Evolutionary conservation across 176 grass and related monocot species (phyloP).

Genomic region (Oryza rufipogon): DNA sequence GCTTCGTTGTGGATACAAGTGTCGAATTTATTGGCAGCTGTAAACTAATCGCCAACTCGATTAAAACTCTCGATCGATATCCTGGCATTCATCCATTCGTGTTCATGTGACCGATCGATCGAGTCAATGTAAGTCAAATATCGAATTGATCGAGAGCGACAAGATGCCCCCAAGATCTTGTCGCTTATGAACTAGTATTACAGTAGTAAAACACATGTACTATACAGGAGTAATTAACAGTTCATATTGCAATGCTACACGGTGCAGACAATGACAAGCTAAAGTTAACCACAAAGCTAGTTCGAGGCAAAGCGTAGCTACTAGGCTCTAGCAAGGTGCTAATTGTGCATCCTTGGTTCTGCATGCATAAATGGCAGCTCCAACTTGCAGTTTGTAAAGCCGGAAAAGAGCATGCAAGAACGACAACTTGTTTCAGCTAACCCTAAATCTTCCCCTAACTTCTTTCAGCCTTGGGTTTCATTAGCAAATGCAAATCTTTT

Average conservation of each 20-base stretch:
- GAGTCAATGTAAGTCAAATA: constrained; percentile 1
- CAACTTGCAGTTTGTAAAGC: constrained; percentile 8
- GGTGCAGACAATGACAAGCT: not conserved
- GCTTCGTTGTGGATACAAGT: not conserved
- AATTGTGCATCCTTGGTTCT: not conserved
- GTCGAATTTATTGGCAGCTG: constrained; percentile 20
- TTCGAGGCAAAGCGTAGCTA: not conserved
- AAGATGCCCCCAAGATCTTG: constrained; percentile 15
- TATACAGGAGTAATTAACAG: not conserved
- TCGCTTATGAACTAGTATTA: not conserved
- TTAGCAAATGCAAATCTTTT: constrained; percentile 13
- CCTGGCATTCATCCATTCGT: not conserved
- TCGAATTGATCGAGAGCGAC: not conserved
- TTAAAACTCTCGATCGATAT: not conserved
- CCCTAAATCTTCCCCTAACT: constrained; percentile 35
- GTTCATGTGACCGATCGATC: not conserved
- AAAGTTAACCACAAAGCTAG: not conserved
- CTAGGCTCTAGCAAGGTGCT: not conserved
- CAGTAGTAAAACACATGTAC: too few relatives aligned
- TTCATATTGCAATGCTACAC: not conserved
- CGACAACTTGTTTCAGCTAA: constrained; percentile 4
- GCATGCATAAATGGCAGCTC: not conserved
- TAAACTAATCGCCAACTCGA: constrained; percentile 4
- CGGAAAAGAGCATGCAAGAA: not conserved
- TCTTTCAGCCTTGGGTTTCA: not conserved